Conservation (phyloP, 1,284 basidiomycete genomes). For the Ceratobasidium papillatum region DNA sequence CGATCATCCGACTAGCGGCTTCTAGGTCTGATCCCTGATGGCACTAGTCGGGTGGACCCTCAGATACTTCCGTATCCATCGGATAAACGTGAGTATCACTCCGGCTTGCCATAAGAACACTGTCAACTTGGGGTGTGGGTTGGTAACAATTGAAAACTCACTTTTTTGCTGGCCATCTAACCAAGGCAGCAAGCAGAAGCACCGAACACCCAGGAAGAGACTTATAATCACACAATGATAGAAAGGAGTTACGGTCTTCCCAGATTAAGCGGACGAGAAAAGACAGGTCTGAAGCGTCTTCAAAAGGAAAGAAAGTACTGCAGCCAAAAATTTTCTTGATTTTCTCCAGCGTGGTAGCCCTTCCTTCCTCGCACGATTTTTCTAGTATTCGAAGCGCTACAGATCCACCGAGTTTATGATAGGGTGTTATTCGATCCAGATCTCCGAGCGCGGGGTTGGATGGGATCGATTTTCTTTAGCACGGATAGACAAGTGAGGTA, state of each 20-base stretch:
- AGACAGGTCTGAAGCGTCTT: not conserved
- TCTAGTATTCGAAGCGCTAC: too few species aligned
- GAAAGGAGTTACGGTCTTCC: slow-evolving; percentile 14
- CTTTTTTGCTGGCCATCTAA: too few species aligned
- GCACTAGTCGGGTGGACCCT: too few species aligned
- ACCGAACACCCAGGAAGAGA: not conserved
- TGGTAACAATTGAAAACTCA: not conserved
- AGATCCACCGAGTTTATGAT: not conserved
- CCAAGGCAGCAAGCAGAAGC: not conserved
- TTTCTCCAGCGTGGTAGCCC: too few species aligned
- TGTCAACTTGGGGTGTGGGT: not conserved
- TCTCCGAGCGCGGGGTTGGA: not conserved
- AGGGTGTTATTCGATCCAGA: not conserved
- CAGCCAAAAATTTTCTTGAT: not conserved
- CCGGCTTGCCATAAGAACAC: too few species aligned
- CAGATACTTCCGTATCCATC: too few species aligned
- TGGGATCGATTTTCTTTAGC: not conserved
- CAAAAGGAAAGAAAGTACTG: not conserved
- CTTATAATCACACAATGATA: not conserved
- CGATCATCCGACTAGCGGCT: too few species aligned
- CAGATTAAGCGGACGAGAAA: not conserved
- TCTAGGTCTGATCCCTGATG: too few species aligned
- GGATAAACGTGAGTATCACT: too few species aligned
- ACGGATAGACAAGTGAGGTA: not conserved
- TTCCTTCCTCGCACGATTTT: too few species aligned